A percentile compares a stretch with the other conserved stretches of the same genome.
Evolutionary conservation across 768 basidiomycete genomes (phyloP).

Genomic region (Tephrocybe sp.): DNA sequence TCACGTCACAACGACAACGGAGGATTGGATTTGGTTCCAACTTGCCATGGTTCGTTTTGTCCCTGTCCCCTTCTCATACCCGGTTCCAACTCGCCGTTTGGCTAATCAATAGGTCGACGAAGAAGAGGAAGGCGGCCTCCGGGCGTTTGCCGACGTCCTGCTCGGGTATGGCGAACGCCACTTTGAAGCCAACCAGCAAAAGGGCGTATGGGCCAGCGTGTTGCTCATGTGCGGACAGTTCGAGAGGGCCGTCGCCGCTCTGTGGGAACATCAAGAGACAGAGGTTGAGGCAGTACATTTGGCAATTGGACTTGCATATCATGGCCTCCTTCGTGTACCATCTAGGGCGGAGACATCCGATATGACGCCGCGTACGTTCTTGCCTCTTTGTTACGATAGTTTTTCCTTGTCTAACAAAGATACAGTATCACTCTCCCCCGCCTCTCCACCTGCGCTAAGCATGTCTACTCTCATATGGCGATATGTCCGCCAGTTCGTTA

Average conservation of each 20-base stretch:
- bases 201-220: constrained; percentile 78
- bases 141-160: constrained; percentile 70
- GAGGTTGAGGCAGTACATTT: constrained; percentile 95
- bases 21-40: constrained; percentile 99
- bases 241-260: constrained; percentile 62
- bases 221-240: constrained; percentile 92
- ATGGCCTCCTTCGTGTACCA: constrained; percentile 86
- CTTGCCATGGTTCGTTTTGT: constrained; percentile 65
- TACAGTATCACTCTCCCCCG: constrained; percentile 68
- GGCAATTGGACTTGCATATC: constrained; percentile 88
- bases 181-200: constrained; percentile 67
- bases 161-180: constrained; percentile 79
- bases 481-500: constrained; percentile 89
- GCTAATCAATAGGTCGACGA: constrained; percentile 63
- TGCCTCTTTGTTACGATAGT: background rate
- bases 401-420: too few relatives aligned
- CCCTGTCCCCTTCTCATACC: background rate
- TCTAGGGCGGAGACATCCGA: constrained; percentile 80
- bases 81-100: too few relatives aligned
- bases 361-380: constrained; percentile 64
- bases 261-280: constrained; percentile 78
- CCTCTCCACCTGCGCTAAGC: constrained; percentile 68
- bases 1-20: constrained; percentile 86
- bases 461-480: constrained; percentile 87
- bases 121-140: constrained; percentile 75